Evolutionary conservation across 2,329 filamentous ascomycete genomes (phyloP).

Genomic region (Colletotrichum abscissum): DNA sequence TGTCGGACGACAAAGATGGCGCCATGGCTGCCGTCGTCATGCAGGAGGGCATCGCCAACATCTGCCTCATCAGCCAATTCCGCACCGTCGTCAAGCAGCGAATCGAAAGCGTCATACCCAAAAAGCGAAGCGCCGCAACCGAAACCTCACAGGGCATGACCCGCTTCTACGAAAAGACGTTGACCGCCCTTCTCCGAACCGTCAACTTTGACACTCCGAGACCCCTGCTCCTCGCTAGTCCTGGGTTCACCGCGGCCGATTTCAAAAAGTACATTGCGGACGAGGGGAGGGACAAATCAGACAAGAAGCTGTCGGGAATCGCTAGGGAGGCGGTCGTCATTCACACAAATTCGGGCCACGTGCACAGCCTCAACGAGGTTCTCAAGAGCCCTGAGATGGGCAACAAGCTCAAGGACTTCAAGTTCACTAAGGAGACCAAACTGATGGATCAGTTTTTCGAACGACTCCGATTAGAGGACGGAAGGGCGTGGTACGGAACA

Average conservation of each 20-base stretch:
- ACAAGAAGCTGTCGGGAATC: constrained; percentile 76
- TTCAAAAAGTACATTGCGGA: constrained; percentile 81
- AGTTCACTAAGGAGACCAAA: constrained; percentile 85
- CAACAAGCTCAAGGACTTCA: constrained; percentile 83
- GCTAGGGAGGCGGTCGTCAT: constrained; percentile 76
- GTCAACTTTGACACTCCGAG: constrained; percentile 78
- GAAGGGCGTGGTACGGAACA: constrained; percentile 90
- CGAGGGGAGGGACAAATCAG: constrained; percentile 65
- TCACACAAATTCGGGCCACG: constrained; percentile 85
- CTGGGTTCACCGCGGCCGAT: constrained; percentile 85
- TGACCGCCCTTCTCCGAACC: constrained; percentile 80
- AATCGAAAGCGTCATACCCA: constrained; percentile 74
- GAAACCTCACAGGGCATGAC: constrained; percentile 78
- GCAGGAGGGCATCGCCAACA: constrained; percentile 87
- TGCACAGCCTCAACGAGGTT: constrained; percentile 89
- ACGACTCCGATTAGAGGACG: constrained; percentile 84
- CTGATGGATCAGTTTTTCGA: constrained; percentile 88
- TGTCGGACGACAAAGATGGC: constrained; percentile 82
- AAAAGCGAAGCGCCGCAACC: constrained; percentile 72
- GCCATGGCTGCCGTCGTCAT: constrained; percentile 92
- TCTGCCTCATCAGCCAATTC: constrained; percentile 84
- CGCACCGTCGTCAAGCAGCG: constrained; percentile 80
- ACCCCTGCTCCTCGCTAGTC: constrained; percentile 86
- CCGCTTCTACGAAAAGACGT: constrained; percentile 81
- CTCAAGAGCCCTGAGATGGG: constrained; percentile 84